Evolutionary conservation across 495 filamentous ascomycete genomes (phyloP), one percentile per base, ranked within the genome.

Genomic region (Hyaloscypha variabilis): DNA sequence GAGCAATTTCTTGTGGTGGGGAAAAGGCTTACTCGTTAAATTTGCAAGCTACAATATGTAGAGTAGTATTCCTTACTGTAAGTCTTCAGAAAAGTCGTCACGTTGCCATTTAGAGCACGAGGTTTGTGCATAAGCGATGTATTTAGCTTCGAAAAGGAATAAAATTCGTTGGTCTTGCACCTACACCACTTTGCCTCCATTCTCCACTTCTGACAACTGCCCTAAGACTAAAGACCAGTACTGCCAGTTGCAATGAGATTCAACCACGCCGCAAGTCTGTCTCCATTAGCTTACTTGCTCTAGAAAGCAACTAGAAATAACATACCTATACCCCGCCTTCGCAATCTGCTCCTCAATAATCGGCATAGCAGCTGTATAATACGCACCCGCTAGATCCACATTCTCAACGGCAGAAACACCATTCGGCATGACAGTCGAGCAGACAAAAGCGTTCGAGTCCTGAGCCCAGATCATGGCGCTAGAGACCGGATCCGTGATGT

Each of bases 271-370:
- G 39, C 39, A 46, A 46, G 39, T 17, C 39, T 46, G 17, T 14
- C 17, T 1, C 39, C 11, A 17, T 46, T 19, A 46, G 39, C 39
- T 3, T 1, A 19, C 13, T 46, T 19, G 10, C 6, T 46, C 17
- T 46, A 46, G 13, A 10, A 46, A 4, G 39, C 11, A 46, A 46
- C 14, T 17, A 14, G 19, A 42, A 14, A 17, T 17, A 46, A 46
- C 39, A 3, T 46, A 46, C 39, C 39, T 46, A 62, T 84, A 86
- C 0, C 87, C 87, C 26, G 79, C 85, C 75, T 89, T 89, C 0
- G 87, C 85, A 71, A 91, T 85, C 75, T 89, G 85, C 53, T 84
- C 42, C 74, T 89, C 79, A 49, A 91, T 75, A 14, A 82, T 79
- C 8, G 79, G 82, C 42, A 82, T 63, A 54, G 83, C 79, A 36